Percentiles rank a stretch among this genome's conserved stretches.
Conservation (phyloP, 2,329 filamentous ascomycete species). For the Septoria linicola region DNA sequence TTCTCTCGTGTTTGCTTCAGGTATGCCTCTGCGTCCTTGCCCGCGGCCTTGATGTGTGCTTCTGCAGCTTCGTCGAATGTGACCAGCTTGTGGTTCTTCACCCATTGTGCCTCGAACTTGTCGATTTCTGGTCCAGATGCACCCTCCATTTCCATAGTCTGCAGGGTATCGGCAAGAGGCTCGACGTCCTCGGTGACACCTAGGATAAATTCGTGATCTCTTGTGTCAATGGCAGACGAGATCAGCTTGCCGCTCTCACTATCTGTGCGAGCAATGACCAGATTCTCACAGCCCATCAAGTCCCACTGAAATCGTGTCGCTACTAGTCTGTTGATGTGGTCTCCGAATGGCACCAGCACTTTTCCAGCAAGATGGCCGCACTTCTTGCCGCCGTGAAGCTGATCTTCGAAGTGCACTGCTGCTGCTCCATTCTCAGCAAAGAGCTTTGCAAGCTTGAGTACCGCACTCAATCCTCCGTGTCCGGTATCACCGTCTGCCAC, state of each 20-base stretch:
- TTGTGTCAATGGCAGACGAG: conserved; percentile 85
- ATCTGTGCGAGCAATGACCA: conserved; percentile 92
- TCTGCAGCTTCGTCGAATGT: conserved; percentile 79
- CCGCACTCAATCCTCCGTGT: conserved; percentile 87
- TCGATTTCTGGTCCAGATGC: conserved; percentile 79
- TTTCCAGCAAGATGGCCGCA: conserved; percentile 96
- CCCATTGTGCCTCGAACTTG: conserved; percentile 80
- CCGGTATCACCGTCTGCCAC: conserved; percentile 94
- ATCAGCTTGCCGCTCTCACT: conserved; percentile 90
- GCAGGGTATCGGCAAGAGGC: conserved; percentile 82
- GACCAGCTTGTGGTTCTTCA: conserved; percentile 78
- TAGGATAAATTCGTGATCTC: conserved; percentile 96
- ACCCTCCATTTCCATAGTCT: conserved; percentile 81
- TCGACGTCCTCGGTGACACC: conserved; percentile 77
- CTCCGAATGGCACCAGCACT: conserved; percentile 86
- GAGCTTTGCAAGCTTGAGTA: conserved; percentile 93
- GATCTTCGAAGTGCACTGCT: conserved; percentile 95
- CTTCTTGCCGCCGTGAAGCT: conserved; percentile 97
- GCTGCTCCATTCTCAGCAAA: conserved; percentile 97
- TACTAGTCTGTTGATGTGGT: conserved; percentile 93
- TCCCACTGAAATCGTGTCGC: conserved; percentile 97
- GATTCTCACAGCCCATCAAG: conserved; percentile 92
- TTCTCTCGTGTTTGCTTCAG: conserved; percentile 49
- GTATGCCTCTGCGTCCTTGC: conserved; percentile 33
- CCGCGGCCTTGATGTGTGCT: conserved; percentile 38